Conservation (phyloP, 202 grass and related monocot genomes). For the Musa balbisiana region DNA sequence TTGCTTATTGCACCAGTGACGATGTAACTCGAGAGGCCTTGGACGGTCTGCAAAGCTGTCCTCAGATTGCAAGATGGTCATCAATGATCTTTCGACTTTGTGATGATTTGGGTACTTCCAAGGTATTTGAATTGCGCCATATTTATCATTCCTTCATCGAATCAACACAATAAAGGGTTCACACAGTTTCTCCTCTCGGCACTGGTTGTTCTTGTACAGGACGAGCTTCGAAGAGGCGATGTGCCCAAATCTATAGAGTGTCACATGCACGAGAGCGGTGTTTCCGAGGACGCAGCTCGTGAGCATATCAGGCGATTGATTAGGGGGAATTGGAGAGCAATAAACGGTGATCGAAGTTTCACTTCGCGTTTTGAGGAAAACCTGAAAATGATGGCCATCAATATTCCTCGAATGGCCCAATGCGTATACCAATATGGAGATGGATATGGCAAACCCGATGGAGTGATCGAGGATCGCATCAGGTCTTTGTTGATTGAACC, state of each 20-base stretch:
- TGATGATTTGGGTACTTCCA: not conserved
- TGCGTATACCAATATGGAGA: too few relatives aligned
- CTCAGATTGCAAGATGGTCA: too few relatives aligned
- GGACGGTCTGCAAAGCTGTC: not conserved
- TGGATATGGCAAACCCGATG: too few relatives aligned
- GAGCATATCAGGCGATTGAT: not conserved
- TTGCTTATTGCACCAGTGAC: not conserved
- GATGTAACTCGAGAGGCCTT: not conserved
- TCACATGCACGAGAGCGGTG: not conserved
- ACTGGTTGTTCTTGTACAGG: too few relatives aligned
- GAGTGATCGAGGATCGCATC: too few relatives aligned
- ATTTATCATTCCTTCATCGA: too few relatives aligned
- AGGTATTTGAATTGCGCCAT: not conserved
- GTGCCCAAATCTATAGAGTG: too few relatives aligned
- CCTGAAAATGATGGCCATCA: not conserved
- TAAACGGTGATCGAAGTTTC: not conserved
- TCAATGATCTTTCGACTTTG: not conserved
- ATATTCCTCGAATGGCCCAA: too few relatives aligned
- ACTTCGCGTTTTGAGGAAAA: constrained; percentile 15
- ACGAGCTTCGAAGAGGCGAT: too few relatives aligned
- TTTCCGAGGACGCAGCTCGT: not conserved
- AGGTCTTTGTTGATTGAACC: too few relatives aligned
- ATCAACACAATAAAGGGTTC: too few relatives aligned
- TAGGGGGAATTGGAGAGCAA: not conserved
- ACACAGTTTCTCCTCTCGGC: too few relatives aligned